phyloP scores from a whole-genome alignment of 2,329 filamentous ascomycete species.

The Cladosporium oxysporum region DNA sequence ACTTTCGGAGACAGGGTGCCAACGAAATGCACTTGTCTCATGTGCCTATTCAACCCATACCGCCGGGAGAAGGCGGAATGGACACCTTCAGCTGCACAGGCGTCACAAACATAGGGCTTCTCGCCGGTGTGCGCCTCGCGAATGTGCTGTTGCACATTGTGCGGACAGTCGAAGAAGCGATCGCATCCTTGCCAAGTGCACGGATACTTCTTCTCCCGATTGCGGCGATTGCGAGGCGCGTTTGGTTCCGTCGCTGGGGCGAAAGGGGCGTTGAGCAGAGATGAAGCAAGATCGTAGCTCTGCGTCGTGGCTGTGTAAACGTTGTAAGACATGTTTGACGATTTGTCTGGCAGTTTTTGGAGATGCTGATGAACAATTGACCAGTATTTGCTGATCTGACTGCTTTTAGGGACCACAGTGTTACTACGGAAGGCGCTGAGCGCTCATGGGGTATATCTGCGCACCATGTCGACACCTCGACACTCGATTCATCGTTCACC shows the following conservation, averaged over 20 bases:
- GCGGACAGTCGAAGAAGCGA: slow-evolving; percentile 21
- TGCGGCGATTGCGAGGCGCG: background rate
- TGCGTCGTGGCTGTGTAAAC: slow-evolving; percentile 7
- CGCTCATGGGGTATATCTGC: background rate
- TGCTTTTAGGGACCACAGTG: background rate
- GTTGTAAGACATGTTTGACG: background rate
- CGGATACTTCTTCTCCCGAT: slow-evolving; percentile 19
- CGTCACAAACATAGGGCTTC: slow-evolving; percentile 22
- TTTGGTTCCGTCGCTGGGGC: background rate
- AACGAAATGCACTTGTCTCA: slow-evolving; percentile 9
- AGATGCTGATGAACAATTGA: background rate
- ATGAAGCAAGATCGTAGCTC: background rate
- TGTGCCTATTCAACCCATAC: slow-evolving; percentile 14
- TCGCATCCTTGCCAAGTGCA: slow-evolving; percentile 22
- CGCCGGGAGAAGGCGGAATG: slow-evolving; percentile 3
- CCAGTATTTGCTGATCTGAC: background rate
- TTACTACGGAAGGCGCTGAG: background rate
- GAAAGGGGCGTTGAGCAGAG: slow-evolving; percentile 1
- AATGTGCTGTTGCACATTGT: slow-evolving; percentile 28
- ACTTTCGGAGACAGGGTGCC: background rate
- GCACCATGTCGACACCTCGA: background rate
- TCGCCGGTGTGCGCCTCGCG: slow-evolving; percentile 26
- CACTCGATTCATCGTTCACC: slow-evolving; percentile 2
- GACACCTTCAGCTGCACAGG: slow-evolving; percentile 16
- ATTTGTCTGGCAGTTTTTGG: background rate